phyloP scores from a whole-genome alignment of 2,329 filamentous ascomycete genomes.

The Cercospora zeina region DNA sequence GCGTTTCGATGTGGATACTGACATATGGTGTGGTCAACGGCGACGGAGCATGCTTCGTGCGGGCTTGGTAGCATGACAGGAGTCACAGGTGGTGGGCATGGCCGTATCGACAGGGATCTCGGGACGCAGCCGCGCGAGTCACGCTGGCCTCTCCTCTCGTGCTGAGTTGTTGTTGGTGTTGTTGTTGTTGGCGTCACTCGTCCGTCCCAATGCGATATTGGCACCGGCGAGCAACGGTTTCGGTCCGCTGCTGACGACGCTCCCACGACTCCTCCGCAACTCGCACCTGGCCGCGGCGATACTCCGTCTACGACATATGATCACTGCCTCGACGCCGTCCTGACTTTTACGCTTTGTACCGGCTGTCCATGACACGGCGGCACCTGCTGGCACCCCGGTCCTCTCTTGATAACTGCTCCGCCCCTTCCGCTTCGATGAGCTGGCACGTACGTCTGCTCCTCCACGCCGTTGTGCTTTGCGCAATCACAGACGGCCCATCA shows the following conservation, averaged over 20 bases:
- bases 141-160: too few relatives aligned
- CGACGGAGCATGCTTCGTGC: not conserved
- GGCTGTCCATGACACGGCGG: not conserved
- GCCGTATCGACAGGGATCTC: not conserved
- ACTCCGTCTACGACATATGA: too few relatives aligned
- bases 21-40: too few relatives aligned
- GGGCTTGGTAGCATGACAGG: not conserved
- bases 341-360: not conserved
- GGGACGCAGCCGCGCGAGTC: not conserved
- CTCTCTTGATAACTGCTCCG: not conserved
- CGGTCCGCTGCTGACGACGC: slow-evolving; percentile 3
- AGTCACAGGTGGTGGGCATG: not conserved
- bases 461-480: not conserved
- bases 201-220: not conserved
- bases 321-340: not conserved
- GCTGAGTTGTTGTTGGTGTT: too few relatives aligned
- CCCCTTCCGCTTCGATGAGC: not conserved
- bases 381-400: not conserved
- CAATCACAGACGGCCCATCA: not conserved
- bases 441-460: not conserved
- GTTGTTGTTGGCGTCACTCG: too few relatives aligned
- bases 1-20: not conserved
- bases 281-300: too few relatives aligned
- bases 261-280: too few relatives aligned
- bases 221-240: not conserved